Conservation (phyloP, 495 filamentous ascomycete genomes). For the Cercophora sp. region DNA sequence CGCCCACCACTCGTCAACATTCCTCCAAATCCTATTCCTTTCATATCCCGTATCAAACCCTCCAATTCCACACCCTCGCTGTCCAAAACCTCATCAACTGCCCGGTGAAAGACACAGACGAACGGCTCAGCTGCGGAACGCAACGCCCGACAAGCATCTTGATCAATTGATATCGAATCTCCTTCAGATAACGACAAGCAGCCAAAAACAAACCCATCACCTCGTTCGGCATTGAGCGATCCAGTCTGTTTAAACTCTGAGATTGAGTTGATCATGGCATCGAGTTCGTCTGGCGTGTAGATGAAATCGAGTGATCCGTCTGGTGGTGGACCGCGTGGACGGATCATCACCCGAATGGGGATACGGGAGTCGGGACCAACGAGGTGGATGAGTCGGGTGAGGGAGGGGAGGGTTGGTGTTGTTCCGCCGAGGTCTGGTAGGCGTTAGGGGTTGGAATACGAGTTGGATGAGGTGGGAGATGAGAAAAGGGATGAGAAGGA, state of each 20-base stretch:
- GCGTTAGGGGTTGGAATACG: too few relatives aligned
- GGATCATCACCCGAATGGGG: conserved; percentile 43
- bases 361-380: conserved; percentile 15
- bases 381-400: conserved; percentile 12
- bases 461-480: too few relatives aligned
- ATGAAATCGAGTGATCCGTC: conserved; percentile 31
- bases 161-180: conserved; percentile 27
- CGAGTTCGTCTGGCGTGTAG: conserved; percentile 33
- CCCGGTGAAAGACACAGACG: conserved; percentile 37
- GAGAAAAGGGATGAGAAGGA: too few relatives aligned
- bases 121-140: conserved; percentile 23
- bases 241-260: conserved; percentile 21
- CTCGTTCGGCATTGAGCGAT: conserved; percentile 21
- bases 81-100: conserved; percentile 37
- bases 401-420: conserved; percentile 30
- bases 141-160: conserved; percentile 21
- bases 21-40: conserved; percentile 30
- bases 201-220: conserved; percentile 48
- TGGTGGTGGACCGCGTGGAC: conserved; percentile 33
- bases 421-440: conserved; percentile 29
- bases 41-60: conserved; percentile 25
- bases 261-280: conserved; percentile 29
- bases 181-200: conserved; percentile 15
- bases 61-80: not conserved
- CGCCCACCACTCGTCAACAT: conserved; percentile 40